phyloP scores from a whole-genome alignment of 306 rosid species.

The Mimosa pudica region DNA sequence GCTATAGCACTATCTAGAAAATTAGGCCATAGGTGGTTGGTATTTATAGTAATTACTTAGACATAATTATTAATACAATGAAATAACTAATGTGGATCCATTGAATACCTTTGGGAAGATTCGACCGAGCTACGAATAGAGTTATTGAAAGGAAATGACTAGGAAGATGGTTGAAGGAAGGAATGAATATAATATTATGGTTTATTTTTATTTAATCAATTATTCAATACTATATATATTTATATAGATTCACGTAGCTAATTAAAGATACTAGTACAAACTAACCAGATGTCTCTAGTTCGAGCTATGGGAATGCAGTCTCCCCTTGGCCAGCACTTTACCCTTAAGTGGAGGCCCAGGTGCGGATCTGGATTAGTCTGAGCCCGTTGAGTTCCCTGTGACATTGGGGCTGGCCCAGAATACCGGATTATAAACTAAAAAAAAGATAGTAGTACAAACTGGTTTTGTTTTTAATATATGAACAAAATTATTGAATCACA shows the following conservation, averaged over 20 bases:
- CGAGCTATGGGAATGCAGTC: too few species aligned
- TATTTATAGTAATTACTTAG: background rate
- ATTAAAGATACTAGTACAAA: too few species aligned
- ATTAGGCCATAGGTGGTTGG: background rate
- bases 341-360: too few species aligned
- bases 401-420: too few species aligned
- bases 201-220: constrained; percentile 8
- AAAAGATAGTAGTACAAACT: background rate
- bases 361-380: too few species aligned
- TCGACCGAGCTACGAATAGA: background rate
- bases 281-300: too few species aligned
- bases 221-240: background rate
- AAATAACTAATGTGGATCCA: constrained; percentile 1
- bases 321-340: too few species aligned
- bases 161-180: background rate
- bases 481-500: constrained; percentile 39
- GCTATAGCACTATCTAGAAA: background rate
- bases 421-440: too few species aligned
- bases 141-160: constrained; percentile 16
- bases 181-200: background rate
- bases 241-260: background rate
- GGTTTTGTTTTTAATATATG: constrained; percentile 24
- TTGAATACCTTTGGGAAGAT: background rate
- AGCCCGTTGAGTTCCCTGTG: too few species aligned
- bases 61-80: background rate